These are phyloP conservation scores for Peniophora sp. DNA, from an alignment of 1,284 basidiomycete species.

Conservation along the genomic window DNA sequence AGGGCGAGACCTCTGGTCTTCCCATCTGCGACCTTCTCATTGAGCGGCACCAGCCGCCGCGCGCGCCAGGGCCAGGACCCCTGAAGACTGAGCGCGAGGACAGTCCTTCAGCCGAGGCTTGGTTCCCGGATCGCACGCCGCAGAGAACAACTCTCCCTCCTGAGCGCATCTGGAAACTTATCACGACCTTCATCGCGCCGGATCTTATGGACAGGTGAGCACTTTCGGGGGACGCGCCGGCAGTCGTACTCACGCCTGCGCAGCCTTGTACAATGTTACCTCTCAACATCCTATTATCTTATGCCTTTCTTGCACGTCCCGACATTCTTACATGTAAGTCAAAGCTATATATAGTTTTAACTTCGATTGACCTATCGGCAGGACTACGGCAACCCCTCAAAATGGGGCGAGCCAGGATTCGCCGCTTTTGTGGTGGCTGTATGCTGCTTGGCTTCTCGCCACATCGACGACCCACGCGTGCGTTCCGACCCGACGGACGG, in stretches of 20 bases:
- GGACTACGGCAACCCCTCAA: slow-evolving; percentile 87
- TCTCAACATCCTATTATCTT: slow-evolving; percentile 87
- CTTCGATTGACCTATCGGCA: slow-evolving; percentile 19
- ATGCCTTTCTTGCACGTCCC: slow-evolving; percentile 88
- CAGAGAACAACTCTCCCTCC: slow-evolving; percentile 73
- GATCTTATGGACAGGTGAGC: slow-evolving; percentile 84
- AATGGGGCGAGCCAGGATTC: slow-evolving; percentile 91
- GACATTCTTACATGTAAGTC: slow-evolving; percentile 72
- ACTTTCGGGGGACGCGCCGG: slow-evolving; percentile 1
- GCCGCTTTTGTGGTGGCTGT: slow-evolving; percentile 85
- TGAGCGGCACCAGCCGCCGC: slow-evolving; percentile 35
- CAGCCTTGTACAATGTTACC: slow-evolving; percentile 71
- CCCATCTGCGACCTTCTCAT: slow-evolving; percentile 78
- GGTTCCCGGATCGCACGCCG: slow-evolving; percentile 75
- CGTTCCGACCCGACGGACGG: slow-evolving; percentile 74
- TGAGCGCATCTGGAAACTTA: slow-evolving; percentile 64
- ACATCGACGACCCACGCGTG: slow-evolving; percentile 84
- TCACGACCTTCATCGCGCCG: slow-evolving; percentile 71
- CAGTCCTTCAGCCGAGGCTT: slow-evolving; percentile 30
- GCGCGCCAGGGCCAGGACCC: not conserved
- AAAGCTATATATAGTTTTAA: slow-evolving; percentile 9
- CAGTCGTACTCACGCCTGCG: not conserved
- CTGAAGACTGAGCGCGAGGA: slow-evolving; percentile 14
- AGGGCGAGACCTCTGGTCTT: slow-evolving; percentile 84
- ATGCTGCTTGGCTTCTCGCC: slow-evolving; percentile 82